These are phyloP conservation scores for Pelargonium nanum DNA, from an alignment of 345 rosid genomes.

Conservation along the genomic window DNA sequence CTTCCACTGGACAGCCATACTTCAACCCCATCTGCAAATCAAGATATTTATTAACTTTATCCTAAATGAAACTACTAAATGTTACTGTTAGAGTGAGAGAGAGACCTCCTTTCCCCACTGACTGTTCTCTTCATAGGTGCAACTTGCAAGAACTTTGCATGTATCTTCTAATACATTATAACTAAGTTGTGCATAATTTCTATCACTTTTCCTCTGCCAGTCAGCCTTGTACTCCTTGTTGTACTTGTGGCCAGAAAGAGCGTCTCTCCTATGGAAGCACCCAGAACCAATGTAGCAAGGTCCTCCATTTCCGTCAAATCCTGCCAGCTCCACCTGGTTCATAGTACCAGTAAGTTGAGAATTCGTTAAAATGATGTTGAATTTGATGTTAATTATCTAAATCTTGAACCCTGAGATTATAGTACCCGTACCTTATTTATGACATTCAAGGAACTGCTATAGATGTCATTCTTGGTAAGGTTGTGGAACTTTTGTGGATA, in stretches of 20 bases:
- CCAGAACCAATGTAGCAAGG: slow-evolving; percentile 23
- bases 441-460: slow-evolving; percentile 10
- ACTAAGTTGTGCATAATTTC: slow-evolving; percentile 3
- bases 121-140: slow-evolving; percentile 23
- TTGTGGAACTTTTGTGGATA: slow-evolving; percentile 25
- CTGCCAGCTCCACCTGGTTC: slow-evolving; percentile 19
- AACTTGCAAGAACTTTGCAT: slow-evolving; percentile 23
- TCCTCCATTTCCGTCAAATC: slow-evolving; percentile 24
- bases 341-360: not conserved
- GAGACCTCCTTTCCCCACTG: slow-evolving; percentile 45
- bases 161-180: slow-evolving; percentile 20
- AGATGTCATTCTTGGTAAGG: slow-evolving; percentile 27
- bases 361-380: not conserved
- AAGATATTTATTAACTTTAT: not conserved
- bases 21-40: slow-evolving; percentile 28
- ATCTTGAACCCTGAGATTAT: not conserved
- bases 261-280: slow-evolving; percentile 28
- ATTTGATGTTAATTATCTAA: not conserved
- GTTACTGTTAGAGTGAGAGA: not conserved
- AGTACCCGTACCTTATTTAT: slow-evolving; percentile 11
- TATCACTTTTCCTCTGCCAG: slow-evolving; percentile 4
- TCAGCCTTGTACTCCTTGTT: slow-evolving; percentile 1
- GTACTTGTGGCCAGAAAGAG: slow-evolving; percentile 16
- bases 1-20: slow-evolving; percentile 36
- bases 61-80: not conserved